Percentiles rank a stretch among this genome's conserved stretches.
phyloP scores from a whole-genome alignment of 2,329 filamentous ascomycete genomes.

The Neonectria coccinea region DNA sequence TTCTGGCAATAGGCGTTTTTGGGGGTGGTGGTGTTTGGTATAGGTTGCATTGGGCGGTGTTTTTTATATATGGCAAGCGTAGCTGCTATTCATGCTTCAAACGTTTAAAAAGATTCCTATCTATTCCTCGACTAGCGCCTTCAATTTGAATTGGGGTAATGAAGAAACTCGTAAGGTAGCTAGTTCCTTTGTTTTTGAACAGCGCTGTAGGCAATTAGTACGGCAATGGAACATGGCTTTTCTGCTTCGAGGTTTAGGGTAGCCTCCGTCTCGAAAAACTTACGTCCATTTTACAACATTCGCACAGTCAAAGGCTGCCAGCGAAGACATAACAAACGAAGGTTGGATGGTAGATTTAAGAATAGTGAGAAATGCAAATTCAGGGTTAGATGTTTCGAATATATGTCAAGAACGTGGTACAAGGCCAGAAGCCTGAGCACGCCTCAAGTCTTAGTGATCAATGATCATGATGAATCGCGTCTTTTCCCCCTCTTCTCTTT shows the following conservation, averaged over 20 bases:
- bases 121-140: background rate
- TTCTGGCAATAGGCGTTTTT: slow-evolving; percentile 36
- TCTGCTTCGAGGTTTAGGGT: background rate
- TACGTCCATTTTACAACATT: too few species aligned
- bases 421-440: too few species aligned
- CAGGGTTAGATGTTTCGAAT: too few species aligned
- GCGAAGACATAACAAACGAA: too few species aligned
- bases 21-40: slow-evolving; percentile 26
- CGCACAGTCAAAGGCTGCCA: too few species aligned
- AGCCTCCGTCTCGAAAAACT: background rate
- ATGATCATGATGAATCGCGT: background rate
- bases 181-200: background rate
- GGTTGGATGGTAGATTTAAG: too few species aligned
- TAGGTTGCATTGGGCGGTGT: slow-evolving; percentile 38
- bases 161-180: background rate
- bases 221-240: too few species aligned
- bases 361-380: too few species aligned
- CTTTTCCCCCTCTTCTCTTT: background rate
- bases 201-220: background rate
- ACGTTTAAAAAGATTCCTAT: slow-evolving; percentile 15
- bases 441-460: too few species aligned
- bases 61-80: slow-evolving; percentile 23
- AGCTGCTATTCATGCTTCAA: slow-evolving; percentile 32
- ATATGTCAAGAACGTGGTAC: too few species aligned
- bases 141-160: background rate